Percentiles rank a stretch among this genome's conserved stretches.
Evolutionary conservation across 2,329 filamentous ascomycete genomes (phyloP).

Genomic region (Fusarium camptoceras): DNA sequence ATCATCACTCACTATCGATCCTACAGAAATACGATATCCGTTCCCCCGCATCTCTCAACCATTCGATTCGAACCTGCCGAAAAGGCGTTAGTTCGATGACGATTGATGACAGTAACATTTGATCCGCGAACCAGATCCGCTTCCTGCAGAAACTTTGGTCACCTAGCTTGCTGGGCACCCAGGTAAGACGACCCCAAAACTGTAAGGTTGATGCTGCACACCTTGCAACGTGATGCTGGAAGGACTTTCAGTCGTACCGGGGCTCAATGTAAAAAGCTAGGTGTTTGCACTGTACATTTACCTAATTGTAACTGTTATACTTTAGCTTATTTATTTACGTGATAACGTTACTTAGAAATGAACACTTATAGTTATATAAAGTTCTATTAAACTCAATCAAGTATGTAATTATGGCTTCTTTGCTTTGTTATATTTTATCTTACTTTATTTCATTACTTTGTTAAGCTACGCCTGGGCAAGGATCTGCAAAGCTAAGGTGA

Average conservation of each 20-base stretch:
- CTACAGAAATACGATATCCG: neutral
- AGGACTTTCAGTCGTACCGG: neutral
- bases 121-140: neutral
- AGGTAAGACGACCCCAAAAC: neutral
- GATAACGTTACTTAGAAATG: neutral
- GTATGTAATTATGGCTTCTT: too few relatives aligned
- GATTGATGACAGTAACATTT: neutral
- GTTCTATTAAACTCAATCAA: too few relatives aligned
- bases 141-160: neutral
- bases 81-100: neutral
- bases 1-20: neutral
- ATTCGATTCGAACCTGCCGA: neutral
- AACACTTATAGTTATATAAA: too few relatives aligned
- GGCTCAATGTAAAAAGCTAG: neutral
- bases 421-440: too few relatives aligned
- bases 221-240: neutral
- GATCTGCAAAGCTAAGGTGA: constrained; percentile 59
- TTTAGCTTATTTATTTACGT: neutral
- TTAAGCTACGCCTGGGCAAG: constrained; percentile 60
- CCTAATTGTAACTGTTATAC: neutral
- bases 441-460: too few relatives aligned
- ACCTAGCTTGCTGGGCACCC: neutral
- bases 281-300: neutral
- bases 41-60: neutral
- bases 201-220: neutral